Base-by-base conservation (phyloP, 805 yeast species). In the Candida takata region DNA sequence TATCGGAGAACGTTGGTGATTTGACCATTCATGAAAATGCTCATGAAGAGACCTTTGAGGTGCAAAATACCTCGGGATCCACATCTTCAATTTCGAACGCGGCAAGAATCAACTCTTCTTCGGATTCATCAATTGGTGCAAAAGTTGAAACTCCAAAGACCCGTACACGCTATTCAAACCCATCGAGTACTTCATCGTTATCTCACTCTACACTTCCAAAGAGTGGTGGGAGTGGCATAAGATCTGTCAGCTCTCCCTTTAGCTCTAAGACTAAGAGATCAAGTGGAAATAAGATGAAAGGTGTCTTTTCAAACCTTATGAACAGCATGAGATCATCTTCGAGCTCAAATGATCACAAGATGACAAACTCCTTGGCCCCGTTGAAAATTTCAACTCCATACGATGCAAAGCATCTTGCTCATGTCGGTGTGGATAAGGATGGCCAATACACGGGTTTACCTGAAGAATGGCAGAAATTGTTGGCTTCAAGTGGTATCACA, bases 401-500 rank as follows among this genome's bases (percentile, higher is more conserved):
- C 57, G 86, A 85, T 51, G 82, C 92, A 13, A 79, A 84, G 52
- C 95, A 88, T 53, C 81, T 86, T 24, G 86, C 92, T 13, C 97
- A 92, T 52, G 97, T 92, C 8, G 96, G 95, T 17, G 79, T 84
- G 33, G 96, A 90, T 57, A 70, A 78, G 5, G 74, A 72, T 43
- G 96, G 96, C 10, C 82, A 84, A 29, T 90, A 82, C 56, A 85
- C 92, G 1, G 97, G 97, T 3, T 65, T 92, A 29, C 98, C 98
- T 0, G 79, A 75, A 20, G 95, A 86, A 51, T 92, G 98, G 98
- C 86, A 86, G 43, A 72, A 75, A 43, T 66, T 88, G 24, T 67
- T 92, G 35, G 71, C 80, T 10, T 84, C 92, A 2, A 82, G 87
- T 50, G 96, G 96, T 35, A 87, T 92, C 40, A 77, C 95, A 6